These are phyloP conservation scores for Coemansia sp. DNA, from an alignment of 192 early-diverging fungal species.

Conservation along the genomic window DNA sequence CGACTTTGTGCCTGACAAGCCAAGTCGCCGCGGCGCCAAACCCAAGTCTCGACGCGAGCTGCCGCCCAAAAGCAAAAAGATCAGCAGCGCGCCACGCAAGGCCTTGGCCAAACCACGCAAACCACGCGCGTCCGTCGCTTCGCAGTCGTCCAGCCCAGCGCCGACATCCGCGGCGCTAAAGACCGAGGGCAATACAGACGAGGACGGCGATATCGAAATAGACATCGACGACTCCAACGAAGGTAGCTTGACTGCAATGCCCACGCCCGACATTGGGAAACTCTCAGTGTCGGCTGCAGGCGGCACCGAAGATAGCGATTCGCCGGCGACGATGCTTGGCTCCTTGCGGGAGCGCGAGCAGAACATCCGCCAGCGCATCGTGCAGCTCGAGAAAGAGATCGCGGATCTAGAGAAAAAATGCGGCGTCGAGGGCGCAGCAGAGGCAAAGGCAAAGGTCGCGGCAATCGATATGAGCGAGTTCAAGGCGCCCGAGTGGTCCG, in stretches of 20 bases:
- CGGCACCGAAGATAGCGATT: slow-evolving; percentile 11
- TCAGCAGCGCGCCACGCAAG: slow-evolving; percentile 3
- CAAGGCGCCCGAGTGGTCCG: slow-evolving; percentile 88
- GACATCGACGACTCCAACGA: slow-evolving; percentile 21
- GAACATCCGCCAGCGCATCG: slow-evolving; percentile 57
- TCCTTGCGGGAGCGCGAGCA: slow-evolving; percentile 55
- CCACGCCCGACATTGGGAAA: slow-evolving; percentile 40
- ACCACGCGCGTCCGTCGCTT: slow-evolving; percentile 8
- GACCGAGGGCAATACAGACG: slow-evolving; percentile 1
- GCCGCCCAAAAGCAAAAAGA: slow-evolving; percentile 13
- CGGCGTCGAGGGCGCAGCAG: slow-evolving; percentile 28
- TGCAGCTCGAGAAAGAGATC: slow-evolving; percentile 57
- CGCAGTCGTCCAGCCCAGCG: slow-evolving; percentile 23
- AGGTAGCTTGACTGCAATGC: slow-evolving; percentile 16
- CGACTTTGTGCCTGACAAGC: slow-evolving; percentile 36
- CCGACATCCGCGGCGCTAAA: not conserved
- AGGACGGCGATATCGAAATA: slow-evolving; percentile 9
- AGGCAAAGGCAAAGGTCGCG: slow-evolving; percentile 9
- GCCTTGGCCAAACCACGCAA: slow-evolving; percentile 20
- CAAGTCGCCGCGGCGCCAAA: slow-evolving; percentile 10
- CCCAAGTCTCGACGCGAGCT: slow-evolving; percentile 13
- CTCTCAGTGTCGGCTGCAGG: slow-evolving; percentile 22
- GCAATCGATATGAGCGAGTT: slow-evolving; percentile 70
- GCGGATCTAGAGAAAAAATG: slow-evolving; percentile 55
- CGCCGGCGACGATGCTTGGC: slow-evolving; percentile 10